These are phyloP conservation scores for Heliamphora exappendiculata DNA, from an alignment of 148 eudicot genomes.

Conservation along the genomic window DNA sequence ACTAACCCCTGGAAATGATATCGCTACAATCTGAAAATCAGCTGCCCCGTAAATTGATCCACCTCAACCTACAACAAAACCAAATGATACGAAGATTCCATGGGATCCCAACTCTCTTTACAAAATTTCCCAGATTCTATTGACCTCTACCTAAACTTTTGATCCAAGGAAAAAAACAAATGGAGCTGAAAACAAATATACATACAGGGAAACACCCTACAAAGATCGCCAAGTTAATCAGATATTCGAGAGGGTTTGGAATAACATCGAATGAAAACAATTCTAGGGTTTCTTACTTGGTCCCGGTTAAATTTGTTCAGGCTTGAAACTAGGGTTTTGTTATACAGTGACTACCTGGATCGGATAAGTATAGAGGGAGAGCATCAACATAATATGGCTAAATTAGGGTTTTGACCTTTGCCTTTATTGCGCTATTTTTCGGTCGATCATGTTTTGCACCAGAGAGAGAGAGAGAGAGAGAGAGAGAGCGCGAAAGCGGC, in stretches of 20 bases:
- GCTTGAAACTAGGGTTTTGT: not conserved
- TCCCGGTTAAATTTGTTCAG: not conserved
- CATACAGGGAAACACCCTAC: not conserved
- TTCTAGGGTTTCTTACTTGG: not conserved
- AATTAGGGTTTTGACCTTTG: conserved; percentile 1
- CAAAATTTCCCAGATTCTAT: not conserved
- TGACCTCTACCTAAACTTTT: not conserved
- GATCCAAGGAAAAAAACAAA: not conserved
- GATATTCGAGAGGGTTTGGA: not conserved
- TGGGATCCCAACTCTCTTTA: not conserved
- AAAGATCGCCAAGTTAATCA: not conserved
- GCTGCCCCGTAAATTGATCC: not conserved
- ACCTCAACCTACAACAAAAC: conserved; percentile 17
- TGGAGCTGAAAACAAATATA: not conserved
- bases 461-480: not conserved
- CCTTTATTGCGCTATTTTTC: not conserved
- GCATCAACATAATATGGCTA: not conserved
- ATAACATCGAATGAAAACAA: not conserved
- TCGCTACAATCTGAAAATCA: conserved; percentile 2
- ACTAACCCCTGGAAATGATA: not conserved
- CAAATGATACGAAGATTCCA: not conserved
- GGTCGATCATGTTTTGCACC: not conserved
- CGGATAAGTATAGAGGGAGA: conserved; percentile 5
- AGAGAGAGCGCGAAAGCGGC: too few species aligned
- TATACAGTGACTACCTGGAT: conserved; percentile 14